Evolutionary conservation across 148 eudicot genomes (phyloP).

Genomic region (Fagopyrum esculentum): DNA sequence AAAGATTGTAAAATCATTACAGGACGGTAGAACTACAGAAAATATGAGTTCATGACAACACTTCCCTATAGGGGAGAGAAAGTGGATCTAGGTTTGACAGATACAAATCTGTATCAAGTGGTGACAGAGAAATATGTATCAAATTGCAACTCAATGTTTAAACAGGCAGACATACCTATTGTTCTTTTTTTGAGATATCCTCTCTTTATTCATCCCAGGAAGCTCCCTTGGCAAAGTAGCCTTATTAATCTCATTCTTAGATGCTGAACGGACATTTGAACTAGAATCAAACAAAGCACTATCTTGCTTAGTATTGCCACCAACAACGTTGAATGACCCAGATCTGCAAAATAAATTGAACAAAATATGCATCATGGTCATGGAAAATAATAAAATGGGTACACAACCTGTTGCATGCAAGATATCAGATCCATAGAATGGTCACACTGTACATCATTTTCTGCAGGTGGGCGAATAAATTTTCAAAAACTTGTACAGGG

Average conservation of each 20-base stretch:
- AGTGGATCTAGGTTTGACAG: not conserved
- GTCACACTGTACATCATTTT: not conserved
- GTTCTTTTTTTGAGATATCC: constrained; percentile 50
- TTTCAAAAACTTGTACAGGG: not conserved
- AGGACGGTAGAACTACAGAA: not conserved
- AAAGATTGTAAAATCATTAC: not conserved
- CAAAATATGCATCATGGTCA: not conserved
- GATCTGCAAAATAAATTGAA: constrained; percentile 35
- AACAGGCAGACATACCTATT: constrained; percentile 39
- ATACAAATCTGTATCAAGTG: constrained; percentile 17
- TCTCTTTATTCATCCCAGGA: constrained; percentile 55
- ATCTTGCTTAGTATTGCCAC: constrained; percentile 50
- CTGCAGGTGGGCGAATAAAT: not conserved
- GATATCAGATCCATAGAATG: not conserved
- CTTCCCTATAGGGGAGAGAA: not conserved
- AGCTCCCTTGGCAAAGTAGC: constrained; percentile 42
- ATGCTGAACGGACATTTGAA: constrained; percentile 41
- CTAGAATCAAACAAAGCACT: constrained; percentile 37
- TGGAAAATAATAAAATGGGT: not conserved
- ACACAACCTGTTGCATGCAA: not conserved
- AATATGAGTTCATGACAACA: no score
- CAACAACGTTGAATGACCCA: constrained; percentile 32
- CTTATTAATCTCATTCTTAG: constrained; percentile 61
- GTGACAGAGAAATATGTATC: constrained; percentile 16
- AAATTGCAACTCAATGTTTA: not conserved